These are phyloP conservation scores for Scortechinia acanthostroma DNA, from an alignment of 2,329 filamentous ascomycete species.

Conservation along the genomic window DNA sequence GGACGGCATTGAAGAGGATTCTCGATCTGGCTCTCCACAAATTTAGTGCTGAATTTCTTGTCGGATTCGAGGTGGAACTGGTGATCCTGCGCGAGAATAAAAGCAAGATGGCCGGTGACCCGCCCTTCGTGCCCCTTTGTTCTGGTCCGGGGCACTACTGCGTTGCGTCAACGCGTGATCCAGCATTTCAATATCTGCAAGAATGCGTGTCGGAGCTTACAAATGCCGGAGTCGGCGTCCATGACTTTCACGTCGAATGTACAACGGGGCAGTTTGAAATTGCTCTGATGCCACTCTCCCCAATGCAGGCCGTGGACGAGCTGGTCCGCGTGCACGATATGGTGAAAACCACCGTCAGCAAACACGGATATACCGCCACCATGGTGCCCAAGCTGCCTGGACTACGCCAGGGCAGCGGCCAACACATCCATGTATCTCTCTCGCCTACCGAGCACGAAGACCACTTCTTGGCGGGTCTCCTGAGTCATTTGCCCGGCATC, in stretches of 20 bases:
- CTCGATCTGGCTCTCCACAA: neutral
- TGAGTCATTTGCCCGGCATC: neutral
- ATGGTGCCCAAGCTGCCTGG: conserved; percentile 8
- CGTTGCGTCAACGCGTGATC: neutral
- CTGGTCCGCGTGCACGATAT: conserved; percentile 7
- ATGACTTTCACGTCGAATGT: neutral
- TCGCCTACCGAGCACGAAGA: neutral
- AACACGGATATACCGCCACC: conserved; percentile 8
- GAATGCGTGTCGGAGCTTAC: neutral
- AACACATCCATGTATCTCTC: neutral
- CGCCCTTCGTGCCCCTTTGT: neutral
- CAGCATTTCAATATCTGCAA: neutral
- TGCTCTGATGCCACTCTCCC: conserved; percentile 7
- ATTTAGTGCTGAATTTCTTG: conserved; percentile 1
- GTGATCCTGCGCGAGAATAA: neutral
- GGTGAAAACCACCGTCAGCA: conserved; percentile 8
- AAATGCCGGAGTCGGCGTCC: neutral
- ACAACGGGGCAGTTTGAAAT: neutral
- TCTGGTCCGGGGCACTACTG: neutral
- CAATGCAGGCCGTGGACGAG: conserved; percentile 10
- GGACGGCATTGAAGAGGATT: neutral
- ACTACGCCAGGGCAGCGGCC: conserved; percentile 4
- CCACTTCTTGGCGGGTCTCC: neutral
- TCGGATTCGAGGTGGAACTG: neutral
- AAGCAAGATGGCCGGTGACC: no score